Conservation (phyloP, 306 rosid genomes). For the Cercis canadensis region DNA sequence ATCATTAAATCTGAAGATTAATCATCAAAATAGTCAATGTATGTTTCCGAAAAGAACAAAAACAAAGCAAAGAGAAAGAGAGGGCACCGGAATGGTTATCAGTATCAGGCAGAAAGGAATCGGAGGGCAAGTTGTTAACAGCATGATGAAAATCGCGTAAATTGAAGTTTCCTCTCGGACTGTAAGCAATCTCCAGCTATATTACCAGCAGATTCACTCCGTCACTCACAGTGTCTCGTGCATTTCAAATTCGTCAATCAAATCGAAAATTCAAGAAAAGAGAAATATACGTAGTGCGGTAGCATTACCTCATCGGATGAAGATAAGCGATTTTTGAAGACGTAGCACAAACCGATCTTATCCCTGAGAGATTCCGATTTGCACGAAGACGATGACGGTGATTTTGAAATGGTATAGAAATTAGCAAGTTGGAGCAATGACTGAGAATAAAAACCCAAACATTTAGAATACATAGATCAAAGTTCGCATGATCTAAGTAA, state of each 20-base stretch:
- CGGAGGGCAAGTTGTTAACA: conserved; percentile 61
- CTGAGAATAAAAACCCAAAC: conserved; percentile 46
- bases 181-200: conserved; percentile 69
- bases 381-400: conserved; percentile 36
- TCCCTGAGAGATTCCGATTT: conserved; percentile 47
- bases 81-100: conserved; percentile 45
- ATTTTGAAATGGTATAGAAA: conserved; percentile 62
- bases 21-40: conserved; percentile 23
- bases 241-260: conserved; percentile 27
- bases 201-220: conserved; percentile 34
- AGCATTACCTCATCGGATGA: conserved; percentile 56
- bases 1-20: conserved; percentile 59
- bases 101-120: conserved; percentile 55
- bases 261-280: conserved; percentile 1
- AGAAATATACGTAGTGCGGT: not conserved
- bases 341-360: conserved; percentile 71
- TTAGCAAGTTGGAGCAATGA: conserved; percentile 77
- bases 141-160: conserved; percentile 76
- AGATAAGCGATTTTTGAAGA: conserved; percentile 51
- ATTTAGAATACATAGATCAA: conserved; percentile 27
- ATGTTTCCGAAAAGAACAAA: conserved; percentile 7
- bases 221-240: conserved; percentile 25
- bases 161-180: conserved; percentile 59
- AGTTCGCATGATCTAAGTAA: not conserved
- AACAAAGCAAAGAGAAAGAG: conserved; percentile 9